Conservation (phyloP, 2,329 filamentous ascomycete species). For the Colletotrichum sp. region DNA sequence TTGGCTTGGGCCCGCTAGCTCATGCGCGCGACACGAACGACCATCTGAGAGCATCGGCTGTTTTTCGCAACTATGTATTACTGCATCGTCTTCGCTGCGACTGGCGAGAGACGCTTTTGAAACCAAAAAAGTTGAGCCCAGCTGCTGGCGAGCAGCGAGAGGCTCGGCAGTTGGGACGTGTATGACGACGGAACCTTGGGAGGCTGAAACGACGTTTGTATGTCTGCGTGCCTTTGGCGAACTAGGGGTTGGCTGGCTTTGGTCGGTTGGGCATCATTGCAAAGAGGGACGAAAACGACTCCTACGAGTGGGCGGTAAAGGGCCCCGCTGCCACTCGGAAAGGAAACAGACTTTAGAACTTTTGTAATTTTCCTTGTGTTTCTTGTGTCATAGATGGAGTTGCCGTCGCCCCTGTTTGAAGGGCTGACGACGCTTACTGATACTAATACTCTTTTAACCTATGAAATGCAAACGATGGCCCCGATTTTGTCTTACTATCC, state of each 20-base stretch:
- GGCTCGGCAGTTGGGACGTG: slow-evolving; percentile 17
- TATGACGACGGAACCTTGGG: slow-evolving; percentile 20
- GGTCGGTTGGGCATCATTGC: slow-evolving; percentile 20
- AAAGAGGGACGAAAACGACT: slow-evolving; percentile 14
- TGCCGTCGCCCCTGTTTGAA: neutral
- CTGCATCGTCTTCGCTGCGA: slow-evolving; percentile 5
- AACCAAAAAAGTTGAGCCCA: slow-evolving; percentile 3
- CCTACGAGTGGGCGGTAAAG: neutral
- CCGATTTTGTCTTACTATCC: neutral
- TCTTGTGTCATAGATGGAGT: slow-evolving; percentile 17
- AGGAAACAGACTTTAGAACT: slow-evolving; percentile 15
- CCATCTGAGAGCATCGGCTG: neutral
- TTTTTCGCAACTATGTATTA: slow-evolving; percentile 20
- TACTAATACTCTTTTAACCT: slow-evolving; percentile 18
- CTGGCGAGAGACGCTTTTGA: slow-evolving; percentile 13
- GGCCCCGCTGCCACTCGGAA: neutral
- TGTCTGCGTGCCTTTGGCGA: slow-evolving; percentile 22
- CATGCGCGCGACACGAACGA: neutral
- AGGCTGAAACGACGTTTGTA: slow-evolving; percentile 21
- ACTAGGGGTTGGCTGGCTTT: slow-evolving; percentile 14
- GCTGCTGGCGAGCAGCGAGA: neutral
- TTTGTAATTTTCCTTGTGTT: slow-evolving; percentile 19
- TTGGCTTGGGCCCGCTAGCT: neutral
- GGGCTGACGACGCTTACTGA: neutral
- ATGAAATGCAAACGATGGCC: neutral